A percentile compares a stretch with the other conserved stretches of the same genome.
Conservation (phyloP, 1,284 basidiomycete genomes). For the Ustilago loliicola region DNA sequence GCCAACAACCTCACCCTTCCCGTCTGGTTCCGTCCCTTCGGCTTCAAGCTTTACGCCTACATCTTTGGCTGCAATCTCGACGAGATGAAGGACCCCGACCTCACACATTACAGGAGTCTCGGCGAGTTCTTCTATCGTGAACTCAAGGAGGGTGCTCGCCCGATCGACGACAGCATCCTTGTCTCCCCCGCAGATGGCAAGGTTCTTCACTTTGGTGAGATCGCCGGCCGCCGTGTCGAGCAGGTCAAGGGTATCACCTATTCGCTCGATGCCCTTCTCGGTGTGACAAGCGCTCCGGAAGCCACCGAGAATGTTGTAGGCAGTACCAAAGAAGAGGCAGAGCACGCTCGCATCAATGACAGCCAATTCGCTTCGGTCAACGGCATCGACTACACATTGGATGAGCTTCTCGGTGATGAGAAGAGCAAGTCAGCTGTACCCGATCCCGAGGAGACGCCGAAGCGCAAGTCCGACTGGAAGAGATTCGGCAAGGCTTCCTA, state of each 20-base stretch:
- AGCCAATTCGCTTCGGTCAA: conserved; percentile 95
- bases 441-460: conserved; percentile 24
- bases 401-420: conserved; percentile 75
- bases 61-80: conserved; percentile 94
- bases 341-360: conserved; percentile 77
- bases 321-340: conserved; percentile 7
- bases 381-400: conserved; percentile 93
- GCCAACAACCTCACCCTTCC: conserved; percentile 86
- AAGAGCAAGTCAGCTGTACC: conserved; percentile 47
- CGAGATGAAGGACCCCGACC: conserved; percentile 85
- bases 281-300: conserved; percentile 52
- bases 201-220: conserved; percentile 91
- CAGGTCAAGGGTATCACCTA: conserved; percentile 98
- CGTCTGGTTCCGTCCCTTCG: conserved; percentile 90
- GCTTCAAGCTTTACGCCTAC: conserved; percentile 85
- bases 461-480: conserved; percentile 29
- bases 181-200: conserved; percentile 94
- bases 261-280: conserved; percentile 88
- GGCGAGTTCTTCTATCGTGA: conserved; percentile 96
- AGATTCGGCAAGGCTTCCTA: conserved; percentile 47
- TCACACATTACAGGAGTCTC: conserved; percentile 83
- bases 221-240: conserved; percentile 85
- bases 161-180: conserved; percentile 82
- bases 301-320: conserved; percentile 47
- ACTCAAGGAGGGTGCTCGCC: conserved; percentile 84